phyloP scores from a whole-genome alignment of 306 rosid species.

The Vigna unguiculata region DNA sequence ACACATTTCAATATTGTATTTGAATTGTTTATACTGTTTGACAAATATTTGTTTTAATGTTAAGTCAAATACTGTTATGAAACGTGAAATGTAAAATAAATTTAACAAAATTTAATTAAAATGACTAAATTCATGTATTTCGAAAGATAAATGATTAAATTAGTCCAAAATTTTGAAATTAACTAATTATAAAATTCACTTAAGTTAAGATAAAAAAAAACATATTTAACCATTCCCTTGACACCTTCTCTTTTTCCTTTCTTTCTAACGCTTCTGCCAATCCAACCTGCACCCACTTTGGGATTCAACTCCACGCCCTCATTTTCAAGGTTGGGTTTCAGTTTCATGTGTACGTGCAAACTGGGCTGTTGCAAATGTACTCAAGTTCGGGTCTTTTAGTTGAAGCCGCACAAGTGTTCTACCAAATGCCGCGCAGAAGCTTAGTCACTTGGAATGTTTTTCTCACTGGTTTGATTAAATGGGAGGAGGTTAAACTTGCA shows the following conservation, averaged over 20 bases:
- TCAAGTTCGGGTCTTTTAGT: not conserved
- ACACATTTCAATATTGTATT: no score
- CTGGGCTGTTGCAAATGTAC: not conserved
- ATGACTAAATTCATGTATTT: no score
- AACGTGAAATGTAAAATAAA: no score
- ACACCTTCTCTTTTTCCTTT: constrained; percentile 14
- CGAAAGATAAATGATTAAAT: no score
- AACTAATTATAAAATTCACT: no score
- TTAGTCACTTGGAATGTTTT: constrained; percentile 16
- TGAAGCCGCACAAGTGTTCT: constrained; percentile 1
- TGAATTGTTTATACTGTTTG: no score
- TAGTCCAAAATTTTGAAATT: no score
- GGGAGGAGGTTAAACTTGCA: not conserved
- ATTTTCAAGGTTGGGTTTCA: not conserved
- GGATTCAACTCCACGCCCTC: constrained; percentile 6
- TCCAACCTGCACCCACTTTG: not conserved
- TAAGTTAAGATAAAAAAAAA: no score
- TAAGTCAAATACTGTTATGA: no score
- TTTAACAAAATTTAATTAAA: no score
- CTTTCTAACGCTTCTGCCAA: not conserved
- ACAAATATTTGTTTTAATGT: no score
- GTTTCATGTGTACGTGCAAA: constrained; percentile 3
- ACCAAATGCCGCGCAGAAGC: not conserved
- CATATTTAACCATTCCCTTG: constrained; percentile 16
- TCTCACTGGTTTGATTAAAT: not conserved